Evolutionary conservation across 2,329 filamentous ascomycete genomes (phyloP).

Genomic region (Uncinocarpus reesii): DNA sequence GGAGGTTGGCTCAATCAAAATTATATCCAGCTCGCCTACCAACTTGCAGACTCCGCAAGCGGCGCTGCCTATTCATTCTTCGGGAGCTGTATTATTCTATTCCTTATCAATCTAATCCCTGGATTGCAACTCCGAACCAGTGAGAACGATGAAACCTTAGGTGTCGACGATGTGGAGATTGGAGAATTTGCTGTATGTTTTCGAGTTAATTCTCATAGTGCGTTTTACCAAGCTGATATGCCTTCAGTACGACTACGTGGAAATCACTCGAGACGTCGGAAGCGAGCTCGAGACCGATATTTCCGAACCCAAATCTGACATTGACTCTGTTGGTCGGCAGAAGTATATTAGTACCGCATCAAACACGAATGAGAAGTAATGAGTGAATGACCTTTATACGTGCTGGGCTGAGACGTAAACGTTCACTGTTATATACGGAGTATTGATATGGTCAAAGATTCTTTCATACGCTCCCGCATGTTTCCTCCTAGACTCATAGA

Average conservation of each 20-base stretch:
- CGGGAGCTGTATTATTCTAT: conserved; percentile 67
- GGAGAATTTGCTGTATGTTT: conserved; percentile 70
- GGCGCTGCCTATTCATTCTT: conserved; percentile 70
- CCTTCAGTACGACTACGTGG: conserved; percentile 72
- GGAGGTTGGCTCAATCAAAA: conserved; percentile 77
- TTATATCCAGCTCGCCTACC: conserved; percentile 74
- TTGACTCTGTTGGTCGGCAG: not conserved
- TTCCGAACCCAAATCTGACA: conserved; percentile 4
- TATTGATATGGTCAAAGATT: no score
- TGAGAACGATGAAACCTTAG: conserved; percentile 70
- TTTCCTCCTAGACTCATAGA: no score
- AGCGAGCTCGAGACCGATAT: conserved; percentile 27
- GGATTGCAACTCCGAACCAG: conserved; percentile 62
- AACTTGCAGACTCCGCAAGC: conserved; percentile 68
- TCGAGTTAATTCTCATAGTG: conserved; percentile 8
- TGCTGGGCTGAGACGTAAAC: not conserved
- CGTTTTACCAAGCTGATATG: not conserved
- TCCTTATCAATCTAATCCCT: conserved; percentile 68
- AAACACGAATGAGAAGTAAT: not conserved
- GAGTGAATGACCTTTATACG: not conserved
- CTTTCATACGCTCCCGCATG: no score
- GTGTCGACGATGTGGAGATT: conserved; percentile 82
- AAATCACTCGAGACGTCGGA: conserved; percentile 62
- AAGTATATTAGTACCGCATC: not conserved
- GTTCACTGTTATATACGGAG: not conserved